Evolutionary conservation across 2,329 filamentous ascomycete species (phyloP).

Genomic region (Karstenula rhodostoma): DNA sequence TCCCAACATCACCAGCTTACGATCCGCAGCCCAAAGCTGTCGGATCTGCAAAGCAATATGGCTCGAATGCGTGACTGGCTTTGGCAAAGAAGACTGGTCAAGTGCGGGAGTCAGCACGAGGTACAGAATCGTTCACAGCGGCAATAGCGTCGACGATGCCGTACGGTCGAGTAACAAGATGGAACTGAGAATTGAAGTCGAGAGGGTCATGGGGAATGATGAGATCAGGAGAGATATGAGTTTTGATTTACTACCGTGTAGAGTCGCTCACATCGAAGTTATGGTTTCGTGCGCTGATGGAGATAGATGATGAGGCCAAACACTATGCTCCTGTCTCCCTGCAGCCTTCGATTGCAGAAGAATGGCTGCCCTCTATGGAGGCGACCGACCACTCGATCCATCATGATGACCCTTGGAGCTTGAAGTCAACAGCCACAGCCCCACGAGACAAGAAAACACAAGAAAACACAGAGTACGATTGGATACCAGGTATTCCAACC

Average conservation of each 20-base stretch:
- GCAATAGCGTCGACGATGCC: slow-evolving; percentile 8
- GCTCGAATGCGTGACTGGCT: slow-evolving; percentile 16
- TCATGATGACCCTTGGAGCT: no score
- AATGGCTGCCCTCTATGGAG: no score
- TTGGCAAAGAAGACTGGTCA: slow-evolving; percentile 16
- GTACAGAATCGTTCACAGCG: slow-evolving; percentile 3
- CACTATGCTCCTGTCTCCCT: background rate
- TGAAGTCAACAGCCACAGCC: background rate
- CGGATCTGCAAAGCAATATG: slow-evolving; percentile 18
- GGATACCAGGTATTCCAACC: background rate
- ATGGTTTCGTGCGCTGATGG: background rate
- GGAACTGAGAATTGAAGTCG: slow-evolving; percentile 7
- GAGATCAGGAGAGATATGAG: slow-evolving; percentile 11
- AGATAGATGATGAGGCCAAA: background rate
- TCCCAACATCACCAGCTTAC: background rate
- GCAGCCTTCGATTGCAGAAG: no score
- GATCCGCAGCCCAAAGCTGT: slow-evolving; percentile 3
- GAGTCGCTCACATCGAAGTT: background rate
- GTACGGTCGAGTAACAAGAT: background rate
- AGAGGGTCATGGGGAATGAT: slow-evolving; percentile 9
- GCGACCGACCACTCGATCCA: no score
- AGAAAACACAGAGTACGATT: background rate
- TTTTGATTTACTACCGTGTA: slow-evolving; percentile 6
- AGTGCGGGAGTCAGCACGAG: background rate
- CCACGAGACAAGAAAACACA: background rate